Conservation (phyloP, 148 eudicot species). For the Amaranthus palmeri region DNA sequence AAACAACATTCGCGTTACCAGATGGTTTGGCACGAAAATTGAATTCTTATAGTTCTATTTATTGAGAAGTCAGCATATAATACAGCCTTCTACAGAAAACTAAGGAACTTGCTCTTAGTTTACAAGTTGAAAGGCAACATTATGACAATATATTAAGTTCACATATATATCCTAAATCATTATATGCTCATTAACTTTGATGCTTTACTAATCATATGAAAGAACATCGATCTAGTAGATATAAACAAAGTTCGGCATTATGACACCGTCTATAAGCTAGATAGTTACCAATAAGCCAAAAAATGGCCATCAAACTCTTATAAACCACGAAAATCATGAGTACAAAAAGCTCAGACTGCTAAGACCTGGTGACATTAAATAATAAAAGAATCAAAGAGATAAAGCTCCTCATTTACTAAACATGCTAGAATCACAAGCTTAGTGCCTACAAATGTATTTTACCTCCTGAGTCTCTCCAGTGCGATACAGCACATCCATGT, state of each 20-base stretch:
- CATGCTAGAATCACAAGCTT: too few relatives aligned
- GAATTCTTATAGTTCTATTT: background rate
- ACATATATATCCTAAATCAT: too few relatives aligned
- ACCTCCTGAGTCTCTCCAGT: conserved; percentile 91
- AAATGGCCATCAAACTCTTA: background rate
- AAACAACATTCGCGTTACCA: background rate
- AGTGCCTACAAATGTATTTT: background rate
- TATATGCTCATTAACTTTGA: too few relatives aligned
- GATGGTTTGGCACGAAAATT: background rate
- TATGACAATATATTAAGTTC: background rate
- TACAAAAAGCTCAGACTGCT: too few relatives aligned
- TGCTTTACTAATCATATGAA: too few relatives aligned
- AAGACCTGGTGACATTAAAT: too few relatives aligned
- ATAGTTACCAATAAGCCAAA: background rate
- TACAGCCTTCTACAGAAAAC: too few relatives aligned
- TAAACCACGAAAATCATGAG: too few relatives aligned
- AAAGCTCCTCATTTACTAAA: background rate
- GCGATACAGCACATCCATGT: conserved; percentile 78
- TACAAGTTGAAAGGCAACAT: background rate
- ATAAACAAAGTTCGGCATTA: background rate
- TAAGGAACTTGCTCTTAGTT: too few relatives aligned
- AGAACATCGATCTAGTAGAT: too few relatives aligned
- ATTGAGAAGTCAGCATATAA: background rate
- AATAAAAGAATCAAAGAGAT: too few relatives aligned
- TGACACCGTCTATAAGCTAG: background rate